Base-by-base conservation (phyloP, 2,329 filamentous ascomycete genomes). In the Verticillium nonalfalfae region DNA sequence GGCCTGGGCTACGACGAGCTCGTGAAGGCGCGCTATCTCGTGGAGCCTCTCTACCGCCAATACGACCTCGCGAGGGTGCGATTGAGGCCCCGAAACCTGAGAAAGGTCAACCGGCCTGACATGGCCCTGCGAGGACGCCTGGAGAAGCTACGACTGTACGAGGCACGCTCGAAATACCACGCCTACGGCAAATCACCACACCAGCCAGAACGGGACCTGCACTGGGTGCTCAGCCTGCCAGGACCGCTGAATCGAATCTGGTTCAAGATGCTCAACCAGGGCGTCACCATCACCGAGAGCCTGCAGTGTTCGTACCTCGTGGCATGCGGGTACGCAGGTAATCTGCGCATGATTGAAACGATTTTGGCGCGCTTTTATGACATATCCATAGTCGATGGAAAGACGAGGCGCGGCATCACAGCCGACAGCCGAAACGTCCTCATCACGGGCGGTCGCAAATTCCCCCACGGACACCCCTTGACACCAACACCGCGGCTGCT, bases 401-500 rank as follows among this genome's bases (percentile, higher is more conserved):
- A 50, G n/a, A 50, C 45, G n/a, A 50, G 45, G 18, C 45, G 45
- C 3, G 45, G 45, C 10, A 50, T 50, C 18, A 50, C 45, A 4
- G 56, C 55, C 18, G 60, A 64, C 57, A 61, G 63, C 36, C 61
- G 66, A 3, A 65, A 69, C 0, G 62, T 68, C 10, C 18, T 63
- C 7, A 63, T 78, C 50, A 64, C 61, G 1, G 75, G 71, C 15
- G 74, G 77, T n/a, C 76, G 69, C 35, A 67, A 69, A 1, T 79
- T 84, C 26, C 54, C 70, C 76, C 1, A 68, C 0, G 76, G 79
- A 34, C 87, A 84, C 1, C 81, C 84, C 7, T 72, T 89, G 36
- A 76, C 78, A 58, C 90, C 91, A 2, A 85, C 83, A 0, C 64
- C 71, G 7, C 75, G 77, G 2, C 77, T 93, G 0, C 78, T 94